Conservation (phyloP, 257 asterid species). For the Nicotiana noctiflora region DNA sequence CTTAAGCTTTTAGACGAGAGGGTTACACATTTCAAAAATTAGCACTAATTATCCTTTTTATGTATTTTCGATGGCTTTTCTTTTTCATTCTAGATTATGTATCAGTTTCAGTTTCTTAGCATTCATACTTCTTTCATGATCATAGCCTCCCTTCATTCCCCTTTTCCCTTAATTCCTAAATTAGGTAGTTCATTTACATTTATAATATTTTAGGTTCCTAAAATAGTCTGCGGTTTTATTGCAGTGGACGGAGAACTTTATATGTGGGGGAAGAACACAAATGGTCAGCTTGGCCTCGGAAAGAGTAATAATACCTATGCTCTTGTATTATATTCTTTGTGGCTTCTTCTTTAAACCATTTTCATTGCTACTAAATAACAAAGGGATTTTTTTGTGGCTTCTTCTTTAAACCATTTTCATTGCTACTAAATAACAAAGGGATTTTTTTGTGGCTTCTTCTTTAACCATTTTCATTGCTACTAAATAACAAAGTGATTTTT, state of each 20-base stretch:
- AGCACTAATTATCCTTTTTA: neutral
- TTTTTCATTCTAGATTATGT: neutral
- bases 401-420: slow-evolving; percentile 10
- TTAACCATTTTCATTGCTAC: slow-evolving; percentile 6
- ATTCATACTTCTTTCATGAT: neutral
- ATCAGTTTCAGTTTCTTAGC: neutral
- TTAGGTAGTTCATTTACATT: neutral
- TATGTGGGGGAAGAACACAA: slow-evolving; percentile 87
- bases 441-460: slow-evolving; percentile 2
- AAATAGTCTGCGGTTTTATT: slow-evolving; percentile 4
- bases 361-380: neutral
- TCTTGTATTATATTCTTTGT: neutral
- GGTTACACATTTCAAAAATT: too few relatives aligned
- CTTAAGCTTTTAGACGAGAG: too few relatives aligned
- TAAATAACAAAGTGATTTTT: too few relatives aligned
- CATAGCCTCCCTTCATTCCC: neutral
- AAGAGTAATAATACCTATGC: slow-evolving; percentile 50
- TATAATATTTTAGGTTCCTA: neutral
- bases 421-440: neutral
- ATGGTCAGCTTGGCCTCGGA: slow-evolving; percentile 96
- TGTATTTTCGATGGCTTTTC: neutral
- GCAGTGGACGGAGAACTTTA: slow-evolving; percentile 91
- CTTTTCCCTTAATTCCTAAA: neutral
- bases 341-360: slow-evolving; percentile 10
- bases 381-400: neutral